Evolutionary conservation across 306 rosid species (phyloP).

Genomic region (Rubus parviflorus): DNA sequence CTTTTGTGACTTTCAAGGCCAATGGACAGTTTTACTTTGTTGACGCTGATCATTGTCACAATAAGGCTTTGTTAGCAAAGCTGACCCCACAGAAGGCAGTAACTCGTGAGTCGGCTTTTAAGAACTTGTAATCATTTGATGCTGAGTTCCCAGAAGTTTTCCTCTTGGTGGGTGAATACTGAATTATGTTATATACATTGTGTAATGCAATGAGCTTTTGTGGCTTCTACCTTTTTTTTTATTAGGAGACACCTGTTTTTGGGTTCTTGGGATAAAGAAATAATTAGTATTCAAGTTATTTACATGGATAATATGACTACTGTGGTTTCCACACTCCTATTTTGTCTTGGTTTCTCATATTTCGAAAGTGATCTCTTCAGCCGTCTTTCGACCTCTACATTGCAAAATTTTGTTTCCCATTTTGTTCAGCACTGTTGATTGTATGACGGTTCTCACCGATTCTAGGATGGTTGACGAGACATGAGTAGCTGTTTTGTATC

Average conservation of each 20-base stretch:
- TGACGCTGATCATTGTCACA: constrained; percentile 74
- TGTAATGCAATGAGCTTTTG: not conserved
- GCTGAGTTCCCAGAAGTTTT: not conserved
- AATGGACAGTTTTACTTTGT: constrained; percentile 71
- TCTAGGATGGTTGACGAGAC: too few species aligned
- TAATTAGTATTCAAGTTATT: not conserved
- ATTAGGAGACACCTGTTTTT: not conserved
- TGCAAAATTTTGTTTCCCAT: too few species aligned
- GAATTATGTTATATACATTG: not conserved
- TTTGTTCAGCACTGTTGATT: too few species aligned
- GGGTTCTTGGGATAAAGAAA: not conserved
- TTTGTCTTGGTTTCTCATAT: not conserved
- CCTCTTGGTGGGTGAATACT: not conserved
- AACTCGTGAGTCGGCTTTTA: constrained; percentile 52
- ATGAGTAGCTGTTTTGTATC: too few species aligned
- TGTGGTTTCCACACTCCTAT: not conserved
- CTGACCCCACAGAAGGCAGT: constrained; percentile 57
- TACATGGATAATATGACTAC: constrained; percentile 7
- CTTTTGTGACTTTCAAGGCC: constrained; percentile 83
- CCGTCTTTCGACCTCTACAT: too few species aligned
- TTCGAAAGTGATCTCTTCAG: too few species aligned
- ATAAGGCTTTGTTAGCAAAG: constrained; percentile 78
- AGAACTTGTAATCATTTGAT: constrained; percentile 51
- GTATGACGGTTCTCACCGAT: too few species aligned
- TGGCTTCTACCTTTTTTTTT: not conserved